Evolutionary conservation across 441 rosid genomes (phyloP).

Genomic region (Corymbia calophylla): DNA sequence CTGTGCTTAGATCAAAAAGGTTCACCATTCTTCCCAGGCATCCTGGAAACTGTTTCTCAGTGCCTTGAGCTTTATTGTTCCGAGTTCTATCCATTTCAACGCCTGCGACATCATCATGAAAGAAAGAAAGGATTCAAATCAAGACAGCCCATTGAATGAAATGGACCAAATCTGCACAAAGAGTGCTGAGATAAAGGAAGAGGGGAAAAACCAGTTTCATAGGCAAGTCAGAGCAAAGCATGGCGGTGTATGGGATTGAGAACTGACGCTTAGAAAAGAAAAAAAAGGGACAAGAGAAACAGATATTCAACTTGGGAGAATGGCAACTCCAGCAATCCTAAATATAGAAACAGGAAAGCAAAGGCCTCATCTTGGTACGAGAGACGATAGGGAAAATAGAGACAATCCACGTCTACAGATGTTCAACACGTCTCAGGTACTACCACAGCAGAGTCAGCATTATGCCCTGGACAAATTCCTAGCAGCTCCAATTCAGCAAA

Average conservation of each 20-base stretch:
- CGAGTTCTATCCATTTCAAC: conserved; percentile 46
- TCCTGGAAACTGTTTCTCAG: conserved; percentile 62
- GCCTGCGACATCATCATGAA: conserved; percentile 27
- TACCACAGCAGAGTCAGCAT: conserved; percentile 31
- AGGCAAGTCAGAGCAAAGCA: not conserved
- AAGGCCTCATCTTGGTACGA: not conserved
- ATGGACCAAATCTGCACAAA: not conserved
- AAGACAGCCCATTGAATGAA: not conserved
- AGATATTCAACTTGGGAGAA: not conserved
- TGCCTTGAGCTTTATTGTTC: conserved; percentile 32
- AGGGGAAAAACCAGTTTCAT: not conserved
- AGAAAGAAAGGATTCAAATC: not conserved
- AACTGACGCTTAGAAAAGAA: not conserved
- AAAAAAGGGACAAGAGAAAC: not conserved
- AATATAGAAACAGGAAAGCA: not conserved
- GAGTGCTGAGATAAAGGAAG: not conserved
- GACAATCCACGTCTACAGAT: conserved; percentile 16
- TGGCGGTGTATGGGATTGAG: not conserved
- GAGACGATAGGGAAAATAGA: conserved; percentile 1
- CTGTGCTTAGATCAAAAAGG: conserved; percentile 62
- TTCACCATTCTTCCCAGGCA: conserved; percentile 87
- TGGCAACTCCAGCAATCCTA: not conserved
- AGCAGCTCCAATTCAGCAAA: not conserved
- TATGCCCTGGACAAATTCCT: not conserved
- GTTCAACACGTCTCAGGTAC: conserved; percentile 14